Percentiles rank a stretch among this genome's conserved stretches.
phyloP scores from a whole-genome alignment of 176 grass and related monocot genomes.

The Thinopyrum elongatum region DNA sequence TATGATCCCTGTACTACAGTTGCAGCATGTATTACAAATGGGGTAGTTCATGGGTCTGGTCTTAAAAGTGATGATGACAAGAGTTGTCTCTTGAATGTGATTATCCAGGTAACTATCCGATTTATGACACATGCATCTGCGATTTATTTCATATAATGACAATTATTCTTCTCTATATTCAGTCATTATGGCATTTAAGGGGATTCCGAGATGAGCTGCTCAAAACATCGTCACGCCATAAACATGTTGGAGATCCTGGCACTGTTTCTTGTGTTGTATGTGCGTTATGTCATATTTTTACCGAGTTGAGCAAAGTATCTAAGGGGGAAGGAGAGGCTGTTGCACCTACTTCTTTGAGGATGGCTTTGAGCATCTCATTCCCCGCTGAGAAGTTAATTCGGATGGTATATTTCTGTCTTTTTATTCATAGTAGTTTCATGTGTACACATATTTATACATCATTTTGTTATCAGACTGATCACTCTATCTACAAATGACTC shows the following conservation, averaged over 20 bases:
- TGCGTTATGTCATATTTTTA: constrained; percentile 75
- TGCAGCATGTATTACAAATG: constrained; percentile 32
- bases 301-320: constrained; percentile 63
- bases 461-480: not conserved
- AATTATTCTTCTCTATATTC: constrained; percentile 20
- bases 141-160: not conserved
- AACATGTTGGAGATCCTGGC: constrained; percentile 76
- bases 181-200: constrained; percentile 95
- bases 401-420: constrained; percentile 52
- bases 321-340: constrained; percentile 61
- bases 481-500: not conserved
- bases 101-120: constrained; percentile 76
- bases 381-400: constrained; percentile 86
- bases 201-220: constrained; percentile 68
- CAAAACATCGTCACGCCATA: constrained; percentile 55
- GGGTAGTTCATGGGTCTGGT: constrained; percentile 54
- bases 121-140: constrained; percentile 1
- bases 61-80: constrained; percentile 92
- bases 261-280: constrained; percentile 91
- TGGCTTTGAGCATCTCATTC: constrained; percentile 85
- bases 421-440: constrained; percentile 1
- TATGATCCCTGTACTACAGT: constrained; percentile 32
- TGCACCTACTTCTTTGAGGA: constrained; percentile 76
- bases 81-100: constrained; percentile 95
- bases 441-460: too few relatives aligned